phyloP scores from a whole-genome alignment of 1,284 basidiomycete genomes.

The Tetrapyrgos nigripes region DNA sequence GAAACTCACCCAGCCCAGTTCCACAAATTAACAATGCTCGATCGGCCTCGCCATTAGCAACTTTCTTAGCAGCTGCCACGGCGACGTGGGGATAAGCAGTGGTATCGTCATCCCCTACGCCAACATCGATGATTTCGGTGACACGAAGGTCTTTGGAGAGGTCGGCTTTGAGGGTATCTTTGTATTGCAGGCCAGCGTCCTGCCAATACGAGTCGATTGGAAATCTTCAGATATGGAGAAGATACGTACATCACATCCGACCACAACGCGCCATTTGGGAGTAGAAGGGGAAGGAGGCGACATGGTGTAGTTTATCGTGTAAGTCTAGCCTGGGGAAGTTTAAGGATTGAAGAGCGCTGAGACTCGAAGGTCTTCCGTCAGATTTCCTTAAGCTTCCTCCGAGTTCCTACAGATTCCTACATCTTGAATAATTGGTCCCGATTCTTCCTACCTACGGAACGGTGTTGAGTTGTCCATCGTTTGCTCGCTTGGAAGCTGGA shows the following conservation, averaged over 20 bases:
- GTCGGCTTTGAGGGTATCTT: slow-evolving; percentile 22
- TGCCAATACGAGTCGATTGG: not conserved
- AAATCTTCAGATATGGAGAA: not conserved
- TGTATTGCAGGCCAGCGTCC: slow-evolving; percentile 24
- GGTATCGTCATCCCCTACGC: slow-evolving; percentile 20
- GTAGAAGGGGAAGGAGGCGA: not conserved
- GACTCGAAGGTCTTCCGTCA: no score
- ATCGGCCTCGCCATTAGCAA: slow-evolving; percentile 20
- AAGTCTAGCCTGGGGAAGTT: no score
- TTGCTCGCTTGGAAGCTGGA: no score
- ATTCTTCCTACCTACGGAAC: no score
- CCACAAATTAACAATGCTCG: slow-evolving; percentile 24
- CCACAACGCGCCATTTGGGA: slow-evolving; percentile 19
- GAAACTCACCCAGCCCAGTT: slow-evolving; percentile 21
- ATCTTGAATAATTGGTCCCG: no score
- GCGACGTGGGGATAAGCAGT: slow-evolving; percentile 26
- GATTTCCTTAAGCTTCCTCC: no score
- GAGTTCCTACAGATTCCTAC: no score
- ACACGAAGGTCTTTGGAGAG: slow-evolving; percentile 22
- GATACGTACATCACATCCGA: slow-evolving; percentile 22
- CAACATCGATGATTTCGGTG: slow-evolving; percentile 21
- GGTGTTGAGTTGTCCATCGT: no score
- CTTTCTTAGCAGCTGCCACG: slow-evolving; percentile 20
- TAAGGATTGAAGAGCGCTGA: no score
- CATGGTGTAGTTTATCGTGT: not conserved